A percentile compares a stretch with the other conserved stretches of the same genome.
These are phyloP conservation scores for Botrytis paeoniae DNA, from an alignment of 2,329 filamentous ascomycete species.

Conservation along the genomic window DNA sequence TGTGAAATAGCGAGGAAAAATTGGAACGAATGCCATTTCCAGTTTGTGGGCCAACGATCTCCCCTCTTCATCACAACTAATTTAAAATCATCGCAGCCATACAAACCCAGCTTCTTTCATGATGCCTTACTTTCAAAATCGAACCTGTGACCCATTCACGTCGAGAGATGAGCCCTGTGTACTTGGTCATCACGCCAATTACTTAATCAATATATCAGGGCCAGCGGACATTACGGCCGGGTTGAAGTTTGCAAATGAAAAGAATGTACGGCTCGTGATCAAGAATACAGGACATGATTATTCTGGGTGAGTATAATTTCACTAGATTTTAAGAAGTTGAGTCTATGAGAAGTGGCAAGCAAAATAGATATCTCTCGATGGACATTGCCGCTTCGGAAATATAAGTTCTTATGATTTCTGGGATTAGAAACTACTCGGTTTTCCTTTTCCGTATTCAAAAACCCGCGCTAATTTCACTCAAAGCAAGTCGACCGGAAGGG, in stretches of 20 bases:
- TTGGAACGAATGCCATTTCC: not conserved
- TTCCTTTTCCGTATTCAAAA: too few relatives aligned
- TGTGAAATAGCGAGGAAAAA: slow-evolving; percentile 8
- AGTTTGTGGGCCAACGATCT: slow-evolving; percentile 37
- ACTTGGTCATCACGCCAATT: slow-evolving; percentile 24
- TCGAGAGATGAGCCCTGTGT: slow-evolving; percentile 39
- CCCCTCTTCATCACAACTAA: slow-evolving; percentile 24
- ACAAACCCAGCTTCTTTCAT: not conserved
- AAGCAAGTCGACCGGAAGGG: not conserved
- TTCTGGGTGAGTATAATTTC: slow-evolving; percentile 26
- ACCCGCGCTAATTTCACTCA: too few relatives aligned
- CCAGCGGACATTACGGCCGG: slow-evolving; percentile 15
- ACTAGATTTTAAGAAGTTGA: too few relatives aligned
- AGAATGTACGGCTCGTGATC: slow-evolving; percentile 36
- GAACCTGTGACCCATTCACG: slow-evolving; percentile 31
- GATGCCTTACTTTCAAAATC: slow-evolving; percentile 13
- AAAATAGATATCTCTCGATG: too few relatives aligned
- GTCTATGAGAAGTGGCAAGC: too few relatives aligned
- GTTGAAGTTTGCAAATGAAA: slow-evolving; percentile 37
- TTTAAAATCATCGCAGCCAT: slow-evolving; percentile 34
- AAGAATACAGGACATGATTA: slow-evolving; percentile 46
- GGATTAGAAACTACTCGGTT: slow-evolving; percentile 40
- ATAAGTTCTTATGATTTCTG: slow-evolving; percentile 26
- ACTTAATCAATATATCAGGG: slow-evolving; percentile 25
- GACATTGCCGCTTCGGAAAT: not conserved